These are phyloP conservation scores for Glebionis coronaria DNA, from an alignment of 129 eudicot species.

Conservation along the genomic window DNA sequence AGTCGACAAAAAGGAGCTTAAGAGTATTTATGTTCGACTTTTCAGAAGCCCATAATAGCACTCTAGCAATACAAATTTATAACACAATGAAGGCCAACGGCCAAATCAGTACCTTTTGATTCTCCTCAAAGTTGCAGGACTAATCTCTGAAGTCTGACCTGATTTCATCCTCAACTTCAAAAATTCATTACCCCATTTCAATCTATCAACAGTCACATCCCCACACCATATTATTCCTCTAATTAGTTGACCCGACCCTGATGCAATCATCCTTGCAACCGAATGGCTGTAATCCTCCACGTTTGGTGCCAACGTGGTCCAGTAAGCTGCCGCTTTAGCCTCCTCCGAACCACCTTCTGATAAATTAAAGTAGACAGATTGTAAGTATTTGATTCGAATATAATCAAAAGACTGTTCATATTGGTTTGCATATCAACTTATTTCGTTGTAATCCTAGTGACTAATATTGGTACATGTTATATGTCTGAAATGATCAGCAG, in stretches of 20 bases:
- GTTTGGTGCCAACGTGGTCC: conserved; percentile 91
- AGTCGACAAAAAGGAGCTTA: not conserved
- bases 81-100: not conserved
- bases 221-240: conserved; percentile 99
- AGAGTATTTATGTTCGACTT: not conserved
- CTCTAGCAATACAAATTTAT: no score
- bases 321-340: conserved; percentile 71
- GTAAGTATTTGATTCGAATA: no score
- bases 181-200: conserved; percentile 81
- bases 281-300: conserved; percentile 85
- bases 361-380: no score
- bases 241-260: conserved; percentile 77
- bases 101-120: conserved; percentile 57
- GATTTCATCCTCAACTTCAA: conserved; percentile 51
- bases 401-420: no score
- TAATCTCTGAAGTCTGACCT: conserved; percentile 38
- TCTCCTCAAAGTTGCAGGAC: conserved; percentile 58
- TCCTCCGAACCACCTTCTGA: conserved; percentile 32
- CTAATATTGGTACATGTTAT: no score
- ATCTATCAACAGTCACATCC: conserved; percentile 82
- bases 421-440: no score
- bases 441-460: no score
- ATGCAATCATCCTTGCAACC: conserved; percentile 72
- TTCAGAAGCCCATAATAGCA: not conserved
- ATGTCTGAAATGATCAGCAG: no score